Base-by-base conservation (phyloP, 345 rosid species). In the Theobroma cacao region DNA sequence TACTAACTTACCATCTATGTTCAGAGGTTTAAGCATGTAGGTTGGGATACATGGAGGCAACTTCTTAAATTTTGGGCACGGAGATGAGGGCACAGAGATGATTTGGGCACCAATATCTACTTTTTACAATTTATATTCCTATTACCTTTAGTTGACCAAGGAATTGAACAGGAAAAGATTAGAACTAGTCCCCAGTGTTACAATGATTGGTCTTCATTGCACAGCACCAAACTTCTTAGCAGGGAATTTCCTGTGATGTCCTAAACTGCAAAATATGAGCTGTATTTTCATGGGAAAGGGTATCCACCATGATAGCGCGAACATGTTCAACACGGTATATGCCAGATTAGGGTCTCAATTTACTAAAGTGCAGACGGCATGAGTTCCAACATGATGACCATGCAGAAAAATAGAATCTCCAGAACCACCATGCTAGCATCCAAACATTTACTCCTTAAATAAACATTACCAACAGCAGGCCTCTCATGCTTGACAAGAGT, bases 191-290 rank as follows among this genome's bases (percentile, higher is more conserved):
- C 60, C 60, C 48, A 80, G 15, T 47, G 7, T 47, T 69, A 47
- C 63, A 75, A 76, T 80, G 59, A 70, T 80, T 70, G 67, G 31
- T 38, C 56, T 69, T 48, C 45, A 36, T 26, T 50, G 69, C 63
- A 47, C n/a, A 20, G 28, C 71, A 75, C 61, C 62, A 20, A 50
- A 53, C 64, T 30, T 28, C 67, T 33, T n/a, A 74, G 12, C 62
- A 48, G 22, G 38, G 13, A 33, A 50, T 68, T 52, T 61, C 69
- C 36, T 22, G 34, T 75, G 60, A 63, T 33, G 45, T 41, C 41
- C 36, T 56, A 38, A 59, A 43, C 11, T 22, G n/a, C 17, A 55
- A 52, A 45, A 4, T 1, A 4, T 59, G 26, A 14, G 34, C 26
- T 40, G 24, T 11, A 13, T 58, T 74, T 59, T 74, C 75, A n/a